These are phyloP conservation scores for Tagetes patula DNA, from an alignment of 129 eudicot species.

Conservation along the genomic window DNA sequence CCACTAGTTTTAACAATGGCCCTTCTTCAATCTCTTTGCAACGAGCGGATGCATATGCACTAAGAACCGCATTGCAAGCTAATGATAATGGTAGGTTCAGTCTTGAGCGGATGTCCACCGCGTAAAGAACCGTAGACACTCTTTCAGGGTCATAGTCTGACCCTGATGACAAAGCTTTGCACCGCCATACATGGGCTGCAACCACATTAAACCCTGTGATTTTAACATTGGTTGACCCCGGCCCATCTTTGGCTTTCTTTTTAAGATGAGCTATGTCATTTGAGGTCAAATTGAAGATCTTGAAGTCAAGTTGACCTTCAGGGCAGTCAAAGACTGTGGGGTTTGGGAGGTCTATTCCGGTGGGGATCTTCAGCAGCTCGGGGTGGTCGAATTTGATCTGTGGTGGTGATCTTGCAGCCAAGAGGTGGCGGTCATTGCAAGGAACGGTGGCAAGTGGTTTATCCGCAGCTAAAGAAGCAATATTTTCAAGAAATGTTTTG, in stretches of 20 bases:
- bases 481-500: constrained; percentile 62
- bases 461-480: constrained; percentile 60
- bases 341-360: constrained; percentile 23
- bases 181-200: constrained; percentile 79
- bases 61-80: constrained; percentile 74
- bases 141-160: constrained; percentile 28
- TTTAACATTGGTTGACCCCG: constrained; percentile 13
- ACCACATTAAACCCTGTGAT: constrained; percentile 77
- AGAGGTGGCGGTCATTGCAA: constrained; percentile 67
- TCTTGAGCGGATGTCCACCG: constrained; percentile 59
- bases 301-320: constrained; percentile 55
- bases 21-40: constrained; percentile 53
- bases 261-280: constrained; percentile 53
- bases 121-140: constrained; percentile 53
- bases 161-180: constrained; percentile 68
- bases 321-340: constrained; percentile 56
- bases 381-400: constrained; percentile 73
- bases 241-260: constrained; percentile 44
- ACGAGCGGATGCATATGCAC: constrained; percentile 60
- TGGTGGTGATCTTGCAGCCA: constrained; percentile 84
- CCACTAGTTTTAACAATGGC: constrained; percentile 55
- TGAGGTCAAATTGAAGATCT: constrained; percentile 53
- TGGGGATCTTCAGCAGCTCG: constrained; percentile 57
- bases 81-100: constrained; percentile 50
- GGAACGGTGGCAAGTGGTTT: constrained; percentile 52